Conservation (phyloP, 2,329 filamentous ascomycete genomes). For the Pestalotiopsis sp. region DNA sequence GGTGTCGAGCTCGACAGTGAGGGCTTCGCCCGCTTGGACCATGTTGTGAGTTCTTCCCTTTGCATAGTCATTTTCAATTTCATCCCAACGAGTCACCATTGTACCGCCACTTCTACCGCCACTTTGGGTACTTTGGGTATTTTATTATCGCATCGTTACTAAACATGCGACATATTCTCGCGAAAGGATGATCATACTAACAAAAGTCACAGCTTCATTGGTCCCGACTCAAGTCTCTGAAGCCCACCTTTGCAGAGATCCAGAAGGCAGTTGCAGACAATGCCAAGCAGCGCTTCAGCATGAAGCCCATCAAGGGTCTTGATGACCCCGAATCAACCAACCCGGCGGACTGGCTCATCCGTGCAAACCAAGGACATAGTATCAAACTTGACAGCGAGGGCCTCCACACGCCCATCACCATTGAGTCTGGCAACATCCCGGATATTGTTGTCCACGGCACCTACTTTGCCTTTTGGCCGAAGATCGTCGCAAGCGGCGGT, state of each 20-base stretch:
- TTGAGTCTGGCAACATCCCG: slow-evolving; percentile 61
- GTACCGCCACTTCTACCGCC: too few relatives aligned
- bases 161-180: too few relatives aligned
- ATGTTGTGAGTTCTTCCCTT: slow-evolving; percentile 51
- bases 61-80: slow-evolving; percentile 6
- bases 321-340: slow-evolving; percentile 37
- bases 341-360: slow-evolving; percentile 77
- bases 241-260: slow-evolving; percentile 77
- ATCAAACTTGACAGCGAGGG: slow-evolving; percentile 73
- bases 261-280: slow-evolving; percentile 69
- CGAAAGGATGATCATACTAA: not conserved
- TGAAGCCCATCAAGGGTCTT: slow-evolving; percentile 57
- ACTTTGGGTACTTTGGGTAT: too few relatives aligned
- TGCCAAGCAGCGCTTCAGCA: slow-evolving; percentile 88
- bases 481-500: slow-evolving; percentile 76
- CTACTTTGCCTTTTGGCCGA: slow-evolving; percentile 76
- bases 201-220: slow-evolving; percentile 47
- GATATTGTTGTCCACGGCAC: slow-evolving; percentile 81
- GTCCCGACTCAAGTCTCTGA: slow-evolving; percentile 64
- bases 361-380: slow-evolving; percentile 93
- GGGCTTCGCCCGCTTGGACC: slow-evolving; percentile 59
- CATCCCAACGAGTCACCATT: not conserved
- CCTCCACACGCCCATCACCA: slow-evolving; percentile 69
- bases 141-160: too few relatives aligned
- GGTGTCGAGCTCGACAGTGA: slow-evolving; percentile 59